phyloP scores from a whole-genome alignment of 163 green algal species.

The Scenedesmus sp. region DNA sequence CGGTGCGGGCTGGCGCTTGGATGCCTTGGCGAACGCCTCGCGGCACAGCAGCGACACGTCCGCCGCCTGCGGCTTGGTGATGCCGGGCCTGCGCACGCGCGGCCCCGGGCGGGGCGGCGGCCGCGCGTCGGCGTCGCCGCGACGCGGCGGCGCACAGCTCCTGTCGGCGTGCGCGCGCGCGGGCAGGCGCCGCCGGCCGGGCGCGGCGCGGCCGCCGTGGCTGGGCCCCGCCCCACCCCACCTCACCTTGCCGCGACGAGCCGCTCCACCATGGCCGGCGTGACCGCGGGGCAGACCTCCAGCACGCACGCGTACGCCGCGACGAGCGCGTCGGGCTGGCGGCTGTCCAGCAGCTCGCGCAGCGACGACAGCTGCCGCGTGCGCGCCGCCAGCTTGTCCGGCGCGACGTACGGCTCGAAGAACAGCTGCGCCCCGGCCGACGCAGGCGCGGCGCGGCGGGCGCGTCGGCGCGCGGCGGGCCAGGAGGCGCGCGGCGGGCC shows the following conservation, averaged over 20 bases:
- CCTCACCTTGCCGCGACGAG: slow-evolving; percentile 13
- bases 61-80: slow-evolving; percentile 10
- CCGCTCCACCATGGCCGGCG: slow-evolving; percentile 26
- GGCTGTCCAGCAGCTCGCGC: slow-evolving; percentile 15
- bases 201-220: not conserved
- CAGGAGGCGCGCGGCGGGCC: too few relatives aligned
- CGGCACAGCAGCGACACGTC: slow-evolving; percentile 18
- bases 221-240: not conserved
- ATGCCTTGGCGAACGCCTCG: slow-evolving; percentile 40
- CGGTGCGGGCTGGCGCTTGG: too few relatives aligned
- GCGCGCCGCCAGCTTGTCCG: slow-evolving; percentile 9
- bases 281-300: slow-evolving; percentile 23
- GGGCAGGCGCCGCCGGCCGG: not conserved
- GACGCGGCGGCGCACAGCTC: slow-evolving; percentile 6
- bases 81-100: slow-evolving; percentile 15
- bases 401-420: slow-evolving; percentile 32
- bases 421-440: not conserved
- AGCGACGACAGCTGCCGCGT: slow-evolving; percentile 2
- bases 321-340: slow-evolving; percentile 23
- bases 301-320: slow-evolving; percentile 9
- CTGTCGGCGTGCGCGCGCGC: not conserved
- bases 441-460: not conserved
- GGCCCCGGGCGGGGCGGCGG: not conserved
- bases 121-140: too few relatives aligned
- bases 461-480: too few relatives aligned